phyloP scores from a whole-genome alignment of 495 filamentous ascomycete species.

The Trichocladium antarcticum region DNA sequence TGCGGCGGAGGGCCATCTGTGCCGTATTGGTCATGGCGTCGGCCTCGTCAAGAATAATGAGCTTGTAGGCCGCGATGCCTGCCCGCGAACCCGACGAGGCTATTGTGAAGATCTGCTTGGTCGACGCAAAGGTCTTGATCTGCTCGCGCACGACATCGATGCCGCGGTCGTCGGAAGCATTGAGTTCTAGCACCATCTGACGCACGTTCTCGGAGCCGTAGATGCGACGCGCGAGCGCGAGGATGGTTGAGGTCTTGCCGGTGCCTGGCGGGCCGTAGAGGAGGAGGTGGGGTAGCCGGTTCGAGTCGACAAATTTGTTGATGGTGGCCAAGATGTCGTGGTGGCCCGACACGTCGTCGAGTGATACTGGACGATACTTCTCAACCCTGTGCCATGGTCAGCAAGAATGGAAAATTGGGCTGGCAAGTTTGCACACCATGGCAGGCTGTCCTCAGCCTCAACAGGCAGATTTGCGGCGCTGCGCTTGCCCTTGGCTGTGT shows the following conservation, averaged over 20 bases:
- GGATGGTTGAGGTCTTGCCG: slow-evolving; percentile 93
- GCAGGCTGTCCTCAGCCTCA: slow-evolving; percentile 85
- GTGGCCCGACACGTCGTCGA: slow-evolving; percentile 93
- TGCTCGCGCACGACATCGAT: slow-evolving; percentile 98
- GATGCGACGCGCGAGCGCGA: slow-evolving; percentile 79
- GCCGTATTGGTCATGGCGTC: slow-evolving; percentile 96
- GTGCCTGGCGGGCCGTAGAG: slow-evolving; percentile 96
- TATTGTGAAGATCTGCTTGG: slow-evolving; percentile 47
- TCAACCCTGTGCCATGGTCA: slow-evolving; percentile 61
- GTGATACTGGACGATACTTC: slow-evolving; percentile 83
- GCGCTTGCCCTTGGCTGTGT: slow-evolving; percentile 73
- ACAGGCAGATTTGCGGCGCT: slow-evolving; percentile 86
- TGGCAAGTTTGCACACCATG: slow-evolving; percentile 53
- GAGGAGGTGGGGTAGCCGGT: slow-evolving; percentile 90
- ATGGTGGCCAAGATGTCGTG: slow-evolving; percentile 95
- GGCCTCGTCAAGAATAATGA: slow-evolving; percentile 95
- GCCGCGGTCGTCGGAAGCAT: slow-evolving; percentile 91
- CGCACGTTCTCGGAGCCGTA: slow-evolving; percentile 88
- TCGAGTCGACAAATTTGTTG: slow-evolving; percentile 89
- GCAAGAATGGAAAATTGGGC: background rate
- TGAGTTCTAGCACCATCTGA: slow-evolving; percentile 96
- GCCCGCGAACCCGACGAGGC: slow-evolving; percentile 30
- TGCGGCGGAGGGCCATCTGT: slow-evolving; percentile 91
- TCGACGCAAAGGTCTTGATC: slow-evolving; percentile 95
- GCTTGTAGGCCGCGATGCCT: slow-evolving; percentile 67